These are phyloP conservation scores for Apophysomyces variabilis DNA, from an alignment of 371 early-diverging fungal species.

Conservation along the genomic window DNA sequence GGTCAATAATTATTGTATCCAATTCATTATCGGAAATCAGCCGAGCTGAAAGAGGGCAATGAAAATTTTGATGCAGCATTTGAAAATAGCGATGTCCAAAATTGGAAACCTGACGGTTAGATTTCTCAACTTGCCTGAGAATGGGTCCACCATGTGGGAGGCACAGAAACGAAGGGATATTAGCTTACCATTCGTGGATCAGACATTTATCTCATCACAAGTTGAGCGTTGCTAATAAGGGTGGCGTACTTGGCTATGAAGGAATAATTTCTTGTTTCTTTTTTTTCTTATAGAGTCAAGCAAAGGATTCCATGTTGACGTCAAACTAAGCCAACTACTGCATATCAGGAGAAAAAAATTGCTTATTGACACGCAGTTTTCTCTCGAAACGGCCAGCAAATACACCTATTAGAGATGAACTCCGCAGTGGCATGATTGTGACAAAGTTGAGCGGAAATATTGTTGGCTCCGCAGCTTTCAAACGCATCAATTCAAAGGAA, in stretches of 20 bases:
- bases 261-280: not conserved
- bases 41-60: conserved; percentile 7
- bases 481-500: no score
- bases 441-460: no score
- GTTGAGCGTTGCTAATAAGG: no score
- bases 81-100: not conserved
- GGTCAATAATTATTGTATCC: conserved; percentile 5
- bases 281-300: no score
- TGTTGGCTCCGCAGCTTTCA: no score
- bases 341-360: not conserved
- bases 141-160: not conserved
- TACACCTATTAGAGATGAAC: not conserved
- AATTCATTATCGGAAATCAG: conserved; percentile 11
- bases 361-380: not conserved
- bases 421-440: not conserved
- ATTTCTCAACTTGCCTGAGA: not conserved
- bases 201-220: not conserved
- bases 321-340: not conserved
- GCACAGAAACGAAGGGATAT: not conserved
- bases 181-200: not conserved
- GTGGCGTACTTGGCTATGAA: not conserved
- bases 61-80: conserved; percentile 10
- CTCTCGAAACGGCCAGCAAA: not conserved
- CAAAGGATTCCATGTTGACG: not conserved
- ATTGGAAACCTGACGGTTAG: conserved; percentile 7